Evolutionary conservation across 169 alveolate species (phyloP).

Genomic region (Perkinsus marinus): DNA sequence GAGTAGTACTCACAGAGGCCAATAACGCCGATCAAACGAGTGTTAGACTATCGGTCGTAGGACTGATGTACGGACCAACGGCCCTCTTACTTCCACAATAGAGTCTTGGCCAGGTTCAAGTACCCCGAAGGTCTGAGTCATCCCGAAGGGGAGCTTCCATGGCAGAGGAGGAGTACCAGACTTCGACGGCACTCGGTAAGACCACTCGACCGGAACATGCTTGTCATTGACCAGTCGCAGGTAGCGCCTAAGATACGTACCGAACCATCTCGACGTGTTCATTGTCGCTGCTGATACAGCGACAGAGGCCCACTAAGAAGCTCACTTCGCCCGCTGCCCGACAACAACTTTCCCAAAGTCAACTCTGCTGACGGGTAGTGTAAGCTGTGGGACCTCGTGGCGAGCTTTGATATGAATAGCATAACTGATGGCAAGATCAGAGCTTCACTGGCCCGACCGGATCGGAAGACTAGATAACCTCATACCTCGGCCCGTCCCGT

Average conservation of each 20-base stretch:
- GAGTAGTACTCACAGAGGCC: too few species aligned
- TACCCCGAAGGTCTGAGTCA: constrained; percentile 51
- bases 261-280: too few species aligned
- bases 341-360: background rate
- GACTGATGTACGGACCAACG: too few species aligned
- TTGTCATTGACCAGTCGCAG: constrained; percentile 58
- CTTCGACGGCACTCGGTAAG: constrained; percentile 47
- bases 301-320: background rate
- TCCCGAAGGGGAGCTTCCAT: constrained; percentile 38
- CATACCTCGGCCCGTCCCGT: background rate
- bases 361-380: background rate
- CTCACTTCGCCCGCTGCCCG: background rate
- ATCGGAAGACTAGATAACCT: background rate
- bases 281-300: too few species aligned
- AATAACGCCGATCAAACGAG: too few species aligned
- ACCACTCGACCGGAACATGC: constrained; percentile 77
- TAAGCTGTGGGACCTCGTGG: background rate
- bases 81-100: constrained; percentile 46
- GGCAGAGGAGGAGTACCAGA: constrained; percentile 39
- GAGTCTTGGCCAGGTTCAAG: constrained; percentile 53
- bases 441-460: too few species aligned
- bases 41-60: too few species aligned
- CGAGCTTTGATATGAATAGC: background rate
- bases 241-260: background rate
- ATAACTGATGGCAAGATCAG: background rate